phyloP scores from a whole-genome alignment of 345 rosid genomes.

The Gossypium mustelinum region DNA sequence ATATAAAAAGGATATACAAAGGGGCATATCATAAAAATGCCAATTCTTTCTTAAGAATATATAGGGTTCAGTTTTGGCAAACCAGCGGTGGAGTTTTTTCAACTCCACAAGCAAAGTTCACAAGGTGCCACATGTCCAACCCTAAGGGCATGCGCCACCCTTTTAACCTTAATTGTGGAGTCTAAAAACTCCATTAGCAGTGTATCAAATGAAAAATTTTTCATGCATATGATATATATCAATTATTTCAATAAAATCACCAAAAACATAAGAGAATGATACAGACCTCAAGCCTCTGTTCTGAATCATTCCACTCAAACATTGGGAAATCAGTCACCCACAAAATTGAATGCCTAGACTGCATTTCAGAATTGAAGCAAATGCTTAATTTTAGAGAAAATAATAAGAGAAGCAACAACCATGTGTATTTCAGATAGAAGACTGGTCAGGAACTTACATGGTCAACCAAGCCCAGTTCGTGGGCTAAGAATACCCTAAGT shows the following conservation, averaged over 20 bases:
- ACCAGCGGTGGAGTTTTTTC: too few species aligned
- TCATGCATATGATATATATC: neutral
- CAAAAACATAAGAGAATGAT: conserved; percentile 2
- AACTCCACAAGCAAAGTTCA: too few species aligned
- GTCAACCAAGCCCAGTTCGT: conserved; percentile 73
- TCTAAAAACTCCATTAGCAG: too few species aligned
- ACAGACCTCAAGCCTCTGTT: conserved; percentile 89
- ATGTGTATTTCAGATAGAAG: conserved; percentile 7
- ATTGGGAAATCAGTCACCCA: conserved; percentile 98
- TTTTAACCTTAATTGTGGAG: too few species aligned
- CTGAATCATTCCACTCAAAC: conserved; percentile 91
- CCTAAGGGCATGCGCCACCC: too few species aligned
- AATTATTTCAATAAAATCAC: neutral
- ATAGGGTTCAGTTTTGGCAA: neutral
- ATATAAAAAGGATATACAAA: neutral
- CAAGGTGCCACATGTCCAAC: too few species aligned
- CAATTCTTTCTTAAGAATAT: neutral
- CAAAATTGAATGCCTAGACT: conserved; percentile 82
- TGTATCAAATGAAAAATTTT: too few species aligned
- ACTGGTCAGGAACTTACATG: conserved; percentile 44
- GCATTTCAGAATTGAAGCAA: conserved; percentile 21
- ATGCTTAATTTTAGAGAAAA: conserved; percentile 7
- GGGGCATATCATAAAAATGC: neutral
- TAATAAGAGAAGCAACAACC: neutral
- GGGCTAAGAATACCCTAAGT: conserved; percentile 63